Evolutionary conservation across 768 basidiomycete species (phyloP).

Genomic region (Hygrophorus russula): DNA sequence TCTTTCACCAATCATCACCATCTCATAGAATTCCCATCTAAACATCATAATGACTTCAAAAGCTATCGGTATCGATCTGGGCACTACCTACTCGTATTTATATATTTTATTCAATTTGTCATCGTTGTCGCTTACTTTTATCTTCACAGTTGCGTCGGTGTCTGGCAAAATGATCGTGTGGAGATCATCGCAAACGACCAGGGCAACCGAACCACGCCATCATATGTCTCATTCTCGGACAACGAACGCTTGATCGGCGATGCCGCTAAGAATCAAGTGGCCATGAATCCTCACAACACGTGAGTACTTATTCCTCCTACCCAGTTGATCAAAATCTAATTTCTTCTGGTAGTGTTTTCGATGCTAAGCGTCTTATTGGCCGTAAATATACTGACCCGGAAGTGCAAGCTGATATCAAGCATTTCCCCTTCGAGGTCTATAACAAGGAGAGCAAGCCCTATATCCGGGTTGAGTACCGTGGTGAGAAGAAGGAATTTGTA

Average conservation of each 20-base stretch:
- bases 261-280: conserved; percentile 97
- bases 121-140: conserved; percentile 7
- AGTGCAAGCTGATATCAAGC: conserved; percentile 67
- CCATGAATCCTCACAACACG: conserved; percentile 99
- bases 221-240: conserved; percentile 96
- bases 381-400: conserved; percentile 88
- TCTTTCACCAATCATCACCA: conserved; percentile 10
- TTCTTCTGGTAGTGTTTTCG: conserved; percentile 51
- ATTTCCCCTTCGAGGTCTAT: conserved; percentile 97
- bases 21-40: conserved; percentile 6
- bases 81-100: conserved; percentile 91
- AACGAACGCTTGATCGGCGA: conserved; percentile 98
- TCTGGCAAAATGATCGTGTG: conserved; percentile 99
- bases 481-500: conserved; percentile 91
- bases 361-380: conserved; percentile 98
- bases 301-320: neutral
- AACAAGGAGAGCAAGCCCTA: conserved; percentile 96
- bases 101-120: conserved; percentile 3
- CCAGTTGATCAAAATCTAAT: neutral
- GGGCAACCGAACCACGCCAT: conserved; percentile 98
- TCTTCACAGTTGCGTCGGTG: conserved; percentile 79
- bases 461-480: conserved; percentile 93
- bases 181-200: conserved; percentile 99
- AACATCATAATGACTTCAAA: conserved; percentile 46
- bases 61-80: conserved; percentile 95